A percentile compares a stretch with the other conserved stretches of the same genome.
These are phyloP conservation scores for Metschnikowia matae DNA, from an alignment of 805 yeast genomes.

Conservation along the genomic window DNA sequence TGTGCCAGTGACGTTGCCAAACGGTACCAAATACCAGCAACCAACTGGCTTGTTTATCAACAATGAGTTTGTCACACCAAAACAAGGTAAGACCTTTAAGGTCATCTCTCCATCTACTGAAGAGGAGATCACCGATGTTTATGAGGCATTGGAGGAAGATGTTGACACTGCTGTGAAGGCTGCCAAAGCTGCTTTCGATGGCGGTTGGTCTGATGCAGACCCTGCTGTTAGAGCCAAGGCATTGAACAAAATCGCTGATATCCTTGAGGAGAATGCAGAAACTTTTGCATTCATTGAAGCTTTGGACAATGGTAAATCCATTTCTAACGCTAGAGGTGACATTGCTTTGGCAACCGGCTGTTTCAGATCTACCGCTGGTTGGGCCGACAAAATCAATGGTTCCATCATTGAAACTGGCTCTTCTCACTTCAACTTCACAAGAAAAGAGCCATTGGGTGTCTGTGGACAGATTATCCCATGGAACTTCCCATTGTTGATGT, in stretches of 20 bases:
- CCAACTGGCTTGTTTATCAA: constrained; percentile 89
- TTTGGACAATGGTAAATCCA: constrained; percentile 85
- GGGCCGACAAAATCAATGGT: constrained; percentile 85
- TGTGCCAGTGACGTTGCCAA: constrained; percentile 56
- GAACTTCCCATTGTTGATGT: constrained; percentile 94
- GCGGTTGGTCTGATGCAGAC: constrained; percentile 62
- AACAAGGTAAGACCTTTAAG: constrained; percentile 53
- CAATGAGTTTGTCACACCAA: constrained; percentile 68
- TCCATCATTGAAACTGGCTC: constrained; percentile 69
- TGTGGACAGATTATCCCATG: constrained; percentile 96
- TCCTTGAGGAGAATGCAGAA: constrained; percentile 68
- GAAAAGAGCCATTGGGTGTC: constrained; percentile 90
- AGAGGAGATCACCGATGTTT: constrained; percentile 61
- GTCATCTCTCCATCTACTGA: constrained; percentile 68
- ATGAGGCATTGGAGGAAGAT: constrained; percentile 75
- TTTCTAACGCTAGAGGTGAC: constrained; percentile 67
- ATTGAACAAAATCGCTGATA: constrained; percentile 69
- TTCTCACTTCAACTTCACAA: constrained; percentile 70
- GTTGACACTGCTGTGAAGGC: constrained; percentile 83
- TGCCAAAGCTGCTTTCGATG: constrained; percentile 72
- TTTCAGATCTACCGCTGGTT: constrained; percentile 84
- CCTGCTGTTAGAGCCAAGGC: constrained; percentile 65
- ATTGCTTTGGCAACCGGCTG: constrained; percentile 64
- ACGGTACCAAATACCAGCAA: constrained; percentile 67
- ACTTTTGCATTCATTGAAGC: constrained; percentile 77